Conservation (phyloP, 1,284 basidiomycete species). For the Leccinum holopus region DNA sequence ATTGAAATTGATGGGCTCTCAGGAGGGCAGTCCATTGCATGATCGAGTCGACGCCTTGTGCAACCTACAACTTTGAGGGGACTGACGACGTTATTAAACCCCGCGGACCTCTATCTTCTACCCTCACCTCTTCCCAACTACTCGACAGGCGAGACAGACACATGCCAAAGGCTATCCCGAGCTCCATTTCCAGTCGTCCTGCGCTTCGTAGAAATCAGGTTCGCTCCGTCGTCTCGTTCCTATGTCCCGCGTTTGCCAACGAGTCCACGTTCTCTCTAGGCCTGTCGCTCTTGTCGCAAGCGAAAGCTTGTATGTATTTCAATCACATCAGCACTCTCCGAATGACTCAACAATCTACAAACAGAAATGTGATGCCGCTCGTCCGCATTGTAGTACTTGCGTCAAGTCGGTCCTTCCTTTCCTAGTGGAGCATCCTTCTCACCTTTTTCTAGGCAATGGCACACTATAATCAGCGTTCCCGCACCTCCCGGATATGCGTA, state of each 20-base stretch:
- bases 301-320: slow-evolving; percentile 64
- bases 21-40: slow-evolving; percentile 5
- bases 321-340: background rate
- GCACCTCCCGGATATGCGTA: slow-evolving; percentile 77
- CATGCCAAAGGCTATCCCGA: slow-evolving; percentile 64
- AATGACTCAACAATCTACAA: slow-evolving; percentile 14
- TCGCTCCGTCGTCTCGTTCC: slow-evolving; percentile 15
- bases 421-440: slow-evolving; percentile 1
- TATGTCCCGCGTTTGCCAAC: slow-evolving; percentile 4
- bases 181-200: slow-evolving; percentile 43
- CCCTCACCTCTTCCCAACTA: background rate
- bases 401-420: slow-evolving; percentile 56
- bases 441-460: slow-evolving; percentile 60
- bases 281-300: slow-evolving; percentile 76
- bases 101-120: background rate
- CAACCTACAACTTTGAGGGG: background rate
- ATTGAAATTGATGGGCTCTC: slow-evolving; percentile 20
- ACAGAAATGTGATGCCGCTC: slow-evolving; percentile 80
- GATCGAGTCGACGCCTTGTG: background rate
- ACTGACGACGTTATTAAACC: background rate
- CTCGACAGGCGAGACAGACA: slow-evolving; percentile 10
- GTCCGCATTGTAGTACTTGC: slow-evolving; percentile 80
- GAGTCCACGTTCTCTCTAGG: slow-evolving; percentile 41
- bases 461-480: slow-evolving; percentile 73
- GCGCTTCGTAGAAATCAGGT: slow-evolving; percentile 80